Percentiles rank a stretch among this genome's conserved stretches.
Conservation (phyloP, 1,284 basidiomycete species). For the Cystobasidiaceae sp. region DNA sequence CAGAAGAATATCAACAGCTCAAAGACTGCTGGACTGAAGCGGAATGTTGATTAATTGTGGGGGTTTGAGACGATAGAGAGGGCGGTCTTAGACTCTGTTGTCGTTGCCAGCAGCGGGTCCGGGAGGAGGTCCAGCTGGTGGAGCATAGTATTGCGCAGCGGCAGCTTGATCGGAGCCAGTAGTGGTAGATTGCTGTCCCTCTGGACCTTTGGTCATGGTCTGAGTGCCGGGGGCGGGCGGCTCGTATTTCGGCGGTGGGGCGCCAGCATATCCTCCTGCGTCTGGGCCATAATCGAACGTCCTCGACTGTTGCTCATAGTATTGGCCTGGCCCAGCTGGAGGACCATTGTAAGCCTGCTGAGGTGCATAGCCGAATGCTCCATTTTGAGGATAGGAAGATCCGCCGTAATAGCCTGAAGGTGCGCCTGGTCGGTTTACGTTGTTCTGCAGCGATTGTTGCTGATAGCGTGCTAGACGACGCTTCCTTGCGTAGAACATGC, state of each 20-base stretch:
- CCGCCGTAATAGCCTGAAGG: neutral
- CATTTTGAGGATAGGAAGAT: neutral
- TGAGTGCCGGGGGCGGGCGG: slow-evolving; percentile 2
- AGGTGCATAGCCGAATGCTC: slow-evolving; percentile 6
- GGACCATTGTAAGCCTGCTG: neutral
- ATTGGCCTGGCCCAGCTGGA: neutral
- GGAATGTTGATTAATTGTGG: no score
- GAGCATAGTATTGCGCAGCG: neutral
- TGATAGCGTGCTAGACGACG: slow-evolving; percentile 1
- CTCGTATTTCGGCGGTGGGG: slow-evolving; percentile 7
- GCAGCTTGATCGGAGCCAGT: neutral
- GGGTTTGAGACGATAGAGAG: no score
- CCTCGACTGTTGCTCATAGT: slow-evolving; percentile 4
- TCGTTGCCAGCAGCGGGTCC: no score
- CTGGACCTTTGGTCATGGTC: neutral
- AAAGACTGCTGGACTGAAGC: no score
- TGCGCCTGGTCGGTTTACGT: neutral
- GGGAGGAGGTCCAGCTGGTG: slow-evolving; percentile 3
- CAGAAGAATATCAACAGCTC: no score
- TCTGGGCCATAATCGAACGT: slow-evolving; percentile 10
- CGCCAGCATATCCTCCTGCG: neutral
- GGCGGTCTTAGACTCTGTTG: no score
- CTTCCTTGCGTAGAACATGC: neutral
- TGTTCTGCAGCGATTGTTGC: neutral
- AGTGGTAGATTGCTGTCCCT: neutral